phyloP scores from a whole-genome alignment of 306 rosid genomes.

The Dryas drummondii region DNA sequence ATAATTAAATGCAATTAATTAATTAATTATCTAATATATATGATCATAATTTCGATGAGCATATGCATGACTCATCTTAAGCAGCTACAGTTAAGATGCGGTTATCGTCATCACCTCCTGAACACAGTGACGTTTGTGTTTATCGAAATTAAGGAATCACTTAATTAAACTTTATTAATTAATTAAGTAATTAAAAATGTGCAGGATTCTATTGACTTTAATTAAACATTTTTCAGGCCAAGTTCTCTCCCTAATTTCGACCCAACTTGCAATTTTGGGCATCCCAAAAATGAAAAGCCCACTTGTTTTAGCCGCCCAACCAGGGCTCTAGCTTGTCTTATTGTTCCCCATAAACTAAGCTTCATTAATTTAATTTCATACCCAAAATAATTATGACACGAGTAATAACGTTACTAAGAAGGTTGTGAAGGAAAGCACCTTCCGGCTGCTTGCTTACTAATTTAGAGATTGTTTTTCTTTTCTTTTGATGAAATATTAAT shows the following conservation, averaged over 20 bases:
- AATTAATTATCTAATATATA: background rate
- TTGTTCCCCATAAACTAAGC: constrained; percentile 18
- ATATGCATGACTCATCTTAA: background rate
- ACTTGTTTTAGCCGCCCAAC: constrained; percentile 25
- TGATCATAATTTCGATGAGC: constrained; percentile 15
- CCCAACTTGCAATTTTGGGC: constrained; percentile 15
- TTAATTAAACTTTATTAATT: background rate
- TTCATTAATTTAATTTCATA: background rate
- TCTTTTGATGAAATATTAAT: too few relatives aligned
- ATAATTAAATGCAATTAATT: background rate
- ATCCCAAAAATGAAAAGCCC: constrained; percentile 16
- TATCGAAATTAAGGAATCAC: constrained; percentile 7
- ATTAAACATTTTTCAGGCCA: background rate
- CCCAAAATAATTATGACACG: constrained; percentile 1
- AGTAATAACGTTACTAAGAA: background rate
- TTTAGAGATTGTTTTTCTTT: background rate
- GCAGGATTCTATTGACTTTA: constrained; percentile 4
- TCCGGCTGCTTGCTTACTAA: background rate
- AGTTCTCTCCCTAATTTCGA: background rate
- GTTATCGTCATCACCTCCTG: constrained; percentile 35
- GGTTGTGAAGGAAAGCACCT: background rate
- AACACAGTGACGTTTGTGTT: constrained; percentile 37
- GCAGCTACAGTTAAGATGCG: constrained; percentile 1
- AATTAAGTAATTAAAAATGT: background rate
- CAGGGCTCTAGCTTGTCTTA: constrained; percentile 13